A percentile compares a stretch with the other conserved stretches of the same genome.
Evolutionary conservation across 2,329 filamentous ascomycete species (phyloP).

Genomic region (Exophiala calicioides): DNA sequence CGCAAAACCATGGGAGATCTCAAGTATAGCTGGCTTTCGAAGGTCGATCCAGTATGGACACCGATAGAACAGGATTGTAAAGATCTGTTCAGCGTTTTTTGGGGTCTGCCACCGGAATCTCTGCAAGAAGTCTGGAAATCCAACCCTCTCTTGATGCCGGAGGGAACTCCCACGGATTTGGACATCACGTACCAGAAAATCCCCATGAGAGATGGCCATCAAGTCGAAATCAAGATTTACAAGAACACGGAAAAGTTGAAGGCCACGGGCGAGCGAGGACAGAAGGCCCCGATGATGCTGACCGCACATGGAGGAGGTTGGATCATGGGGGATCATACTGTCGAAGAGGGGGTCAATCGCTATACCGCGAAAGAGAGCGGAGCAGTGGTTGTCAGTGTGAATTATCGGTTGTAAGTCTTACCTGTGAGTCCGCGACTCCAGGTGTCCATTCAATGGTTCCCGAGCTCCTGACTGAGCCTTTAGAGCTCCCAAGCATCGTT

Average conservation of each 20-base stretch:
- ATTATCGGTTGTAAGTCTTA: conserved; percentile 3
- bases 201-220: conserved; percentile 26
- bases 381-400: not conserved
- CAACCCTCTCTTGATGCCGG: conserved; percentile 2
- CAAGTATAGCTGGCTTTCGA: not conserved
- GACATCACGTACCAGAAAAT: conserved; percentile 16
- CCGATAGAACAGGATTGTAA: conserved; percentile 1
- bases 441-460: not conserved
- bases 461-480: not conserved
- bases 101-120: not conserved
- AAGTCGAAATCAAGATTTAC: conserved; percentile 21
- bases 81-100: conserved; percentile 19
- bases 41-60: not conserved
- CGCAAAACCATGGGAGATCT: too few species aligned
- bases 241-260: too few species aligned
- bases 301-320: not conserved
- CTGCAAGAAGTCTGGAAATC: conserved; percentile 1
- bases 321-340: conserved; percentile 2
- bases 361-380: not conserved
- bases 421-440: too few species aligned
- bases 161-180: conserved; percentile 4
- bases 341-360: conserved; percentile 1
- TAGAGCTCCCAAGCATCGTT: conserved; percentile 31
- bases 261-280: conserved; percentile 2
- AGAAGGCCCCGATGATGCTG: not conserved